Base-by-base conservation (phyloP, 768 basidiomycete species). In the Roridomyces roridus region DNA sequence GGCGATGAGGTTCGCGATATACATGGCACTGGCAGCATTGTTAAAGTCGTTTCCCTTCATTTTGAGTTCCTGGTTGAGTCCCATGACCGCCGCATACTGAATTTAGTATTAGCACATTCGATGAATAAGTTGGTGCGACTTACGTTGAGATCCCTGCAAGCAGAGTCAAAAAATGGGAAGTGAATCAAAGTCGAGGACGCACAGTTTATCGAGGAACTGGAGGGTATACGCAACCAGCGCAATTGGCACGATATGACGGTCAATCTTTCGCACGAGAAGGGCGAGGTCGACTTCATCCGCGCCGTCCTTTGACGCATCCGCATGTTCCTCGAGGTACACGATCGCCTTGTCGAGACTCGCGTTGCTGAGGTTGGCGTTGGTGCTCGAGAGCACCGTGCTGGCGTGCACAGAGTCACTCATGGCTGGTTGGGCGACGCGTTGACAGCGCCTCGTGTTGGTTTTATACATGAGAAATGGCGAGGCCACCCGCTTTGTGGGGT, bases 51-150 rank as follows among this genome's bases (percentile, higher is more conserved):
- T 62, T 37, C 60, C 60, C 8, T 45, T 37, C 11, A 63, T 52
- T 39, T 46, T 42, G 52, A 63, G 61, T 1, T 63, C 57, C 15
- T 10, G 15, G 24, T 63, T 59, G n/a, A 63, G 48, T 8, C 61
- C 61, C 61, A 63, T 63, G 9, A 63, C 61, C 10, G 55, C 56
- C 11, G 57, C 61, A 52, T 58, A 58, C 57, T 63, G 41, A n/a
- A n/a, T n/a, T n/a, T n/a, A n/a, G n/a, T n/a, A n/a, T n/a, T n/a
- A n/a, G n/a, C n/a, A n/a, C n/a, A n/a, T n/a, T n/a, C n/a, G n/a
- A n/a, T n/a, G n/a, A n/a, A n/a, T n/a, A n/a, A n/a, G n/a, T n/a
- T n/a, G n/a, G n/a, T n/a, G n/a, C n/a, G n/a, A n/a, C 29, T 7
- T 50, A 62, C 60, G 43, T 62, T 62, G 20, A 62, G 51, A 46